Conservation (phyloP, 495 filamentous ascomycete species). For the Aspergillus ellipticus region DNA sequence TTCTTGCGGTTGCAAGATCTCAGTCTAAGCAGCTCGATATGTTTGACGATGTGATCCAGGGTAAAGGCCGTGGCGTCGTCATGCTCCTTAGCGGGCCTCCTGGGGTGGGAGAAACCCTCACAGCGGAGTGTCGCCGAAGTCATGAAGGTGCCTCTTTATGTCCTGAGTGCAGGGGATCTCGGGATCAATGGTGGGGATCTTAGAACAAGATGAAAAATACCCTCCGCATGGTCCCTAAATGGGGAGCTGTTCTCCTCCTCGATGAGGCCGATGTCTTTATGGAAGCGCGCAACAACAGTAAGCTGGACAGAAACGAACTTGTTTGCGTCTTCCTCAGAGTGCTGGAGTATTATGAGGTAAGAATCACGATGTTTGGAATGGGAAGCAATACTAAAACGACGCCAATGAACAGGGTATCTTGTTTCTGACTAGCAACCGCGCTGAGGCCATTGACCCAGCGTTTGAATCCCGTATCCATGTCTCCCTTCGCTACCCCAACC, state of each 20-base stretch:
- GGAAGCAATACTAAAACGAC: neutral
- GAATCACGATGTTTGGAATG: neutral
- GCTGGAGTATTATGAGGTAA: constrained; percentile 51
- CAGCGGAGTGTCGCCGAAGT: constrained; percentile 32
- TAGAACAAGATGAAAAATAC: constrained; percentile 36
- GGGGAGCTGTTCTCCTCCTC: constrained; percentile 50
- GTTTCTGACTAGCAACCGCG: constrained; percentile 36
- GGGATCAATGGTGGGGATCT: constrained; percentile 35
- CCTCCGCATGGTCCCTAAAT: constrained; percentile 36
- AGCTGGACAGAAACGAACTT: constrained; percentile 47
- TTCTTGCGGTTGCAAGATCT: neutral
- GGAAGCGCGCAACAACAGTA: constrained; percentile 32
- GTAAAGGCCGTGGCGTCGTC: constrained; percentile 43
- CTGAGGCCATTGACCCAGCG: constrained; percentile 47
- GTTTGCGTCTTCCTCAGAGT: constrained; percentile 53
- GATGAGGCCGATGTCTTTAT: constrained; percentile 59
- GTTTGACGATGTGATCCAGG: constrained; percentile 23
- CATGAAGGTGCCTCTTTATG: constrained; percentile 22
- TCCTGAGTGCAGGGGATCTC: constrained; percentile 33
- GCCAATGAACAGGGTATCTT: constrained; percentile 27
- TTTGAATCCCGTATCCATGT: constrained; percentile 51
- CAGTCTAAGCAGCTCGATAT: neutral
- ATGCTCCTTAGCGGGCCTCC: constrained; percentile 52
- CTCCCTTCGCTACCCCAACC: neutral
- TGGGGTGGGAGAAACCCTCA: constrained; percentile 39